phyloP scores from a whole-genome alignment of 805 yeast species.

The Metschnikowia henanensis region DNA sequence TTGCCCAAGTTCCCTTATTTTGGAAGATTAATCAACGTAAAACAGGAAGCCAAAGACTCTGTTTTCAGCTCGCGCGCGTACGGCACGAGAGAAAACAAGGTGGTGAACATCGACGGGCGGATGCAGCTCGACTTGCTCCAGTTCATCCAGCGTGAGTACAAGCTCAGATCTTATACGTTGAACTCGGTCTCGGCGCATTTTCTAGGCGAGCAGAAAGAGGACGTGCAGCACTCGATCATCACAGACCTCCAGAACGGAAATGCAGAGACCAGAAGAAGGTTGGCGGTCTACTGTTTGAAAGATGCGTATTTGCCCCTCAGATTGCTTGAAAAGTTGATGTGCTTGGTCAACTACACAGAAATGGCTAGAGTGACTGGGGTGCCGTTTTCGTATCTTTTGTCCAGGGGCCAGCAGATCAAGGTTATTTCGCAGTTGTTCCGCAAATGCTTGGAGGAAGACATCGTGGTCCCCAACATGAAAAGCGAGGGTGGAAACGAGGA shows the following conservation, averaged over 20 bases:
- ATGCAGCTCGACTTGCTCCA: conserved; percentile 92
- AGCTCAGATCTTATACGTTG: conserved; percentile 89
- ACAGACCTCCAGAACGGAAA: conserved; percentile 93
- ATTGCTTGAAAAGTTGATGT: conserved; percentile 89
- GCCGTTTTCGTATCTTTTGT: conserved; percentile 83
- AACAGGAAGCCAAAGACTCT: conserved; percentile 79
- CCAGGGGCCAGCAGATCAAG: conserved; percentile 97
- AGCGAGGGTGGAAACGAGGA: conserved; percentile 84
- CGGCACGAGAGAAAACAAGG: conserved; percentile 93
- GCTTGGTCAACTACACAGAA: conserved; percentile 94
- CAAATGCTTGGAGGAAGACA: conserved; percentile 82
- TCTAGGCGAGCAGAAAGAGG: conserved; percentile 94
- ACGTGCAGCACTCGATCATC: conserved; percentile 95
- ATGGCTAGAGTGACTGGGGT: conserved; percentile 99
- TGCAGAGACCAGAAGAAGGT: conserved; percentile 86
- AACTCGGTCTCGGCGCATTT: conserved; percentile 96
- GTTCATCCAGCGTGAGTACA: conserved; percentile 92
- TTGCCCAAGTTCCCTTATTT: conserved; percentile 78
- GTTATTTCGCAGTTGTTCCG: conserved; percentile 94
- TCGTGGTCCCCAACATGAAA: conserved; percentile 88
- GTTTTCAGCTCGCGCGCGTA: conserved; percentile 92
- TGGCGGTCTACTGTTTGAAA: conserved; percentile 95
- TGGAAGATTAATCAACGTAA: conserved; percentile 67
- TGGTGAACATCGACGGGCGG: conserved; percentile 91
- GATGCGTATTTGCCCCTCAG: conserved; percentile 94